A percentile compares a stretch with the other conserved stretches of the same genome.
Evolutionary conservation across 2,329 filamentous ascomycete species (phyloP).

Genomic region (Metarhizium album): DNA sequence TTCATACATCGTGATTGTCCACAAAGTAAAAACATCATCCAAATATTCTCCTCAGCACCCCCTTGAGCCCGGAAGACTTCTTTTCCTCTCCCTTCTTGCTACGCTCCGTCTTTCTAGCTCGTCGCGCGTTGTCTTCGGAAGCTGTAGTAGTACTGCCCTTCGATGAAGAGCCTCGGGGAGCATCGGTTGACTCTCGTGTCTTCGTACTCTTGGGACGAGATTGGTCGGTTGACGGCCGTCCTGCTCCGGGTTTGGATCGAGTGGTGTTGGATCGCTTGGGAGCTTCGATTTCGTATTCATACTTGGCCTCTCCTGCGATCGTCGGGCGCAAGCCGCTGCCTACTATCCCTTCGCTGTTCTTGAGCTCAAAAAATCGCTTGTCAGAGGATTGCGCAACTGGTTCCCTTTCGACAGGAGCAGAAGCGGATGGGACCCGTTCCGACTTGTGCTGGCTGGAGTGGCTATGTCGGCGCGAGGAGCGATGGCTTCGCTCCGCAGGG

Average conservation of each 20-base stretch:
- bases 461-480: conserved; percentile 31
- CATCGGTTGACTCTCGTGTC: conserved; percentile 9
- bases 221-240: conserved; percentile 19
- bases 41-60: conserved; percentile 28
- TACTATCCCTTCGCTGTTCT: conserved; percentile 25
- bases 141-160: conserved; percentile 4
- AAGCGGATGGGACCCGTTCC: conserved; percentile 18
- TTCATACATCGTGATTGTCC: conserved; percentile 8
- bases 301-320: conserved; percentile 12
- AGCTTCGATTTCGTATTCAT: conserved; percentile 4
- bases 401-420: conserved; percentile 15
- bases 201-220: conserved; percentile 14
- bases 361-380: conserved; percentile 33
- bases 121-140: conserved; percentile 22
- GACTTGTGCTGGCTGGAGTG: conserved; percentile 23
- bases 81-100: conserved; percentile 22
- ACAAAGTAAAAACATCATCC: conserved; percentile 4
- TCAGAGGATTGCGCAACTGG: conserved; percentile 13
- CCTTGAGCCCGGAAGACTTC: conserved; percentile 22
- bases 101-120: conserved; percentile 24
- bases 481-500: conserved; percentile 19
- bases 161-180: background rate
- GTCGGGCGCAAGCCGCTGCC: conserved; percentile 14
- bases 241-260: conserved; percentile 17
- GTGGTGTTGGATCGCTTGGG: conserved; percentile 19